Evolutionary conservation across 257 asterid species (phyloP), one percentile per base, ranked within the genome.

Genomic region (Mentha longifolia): DNA sequence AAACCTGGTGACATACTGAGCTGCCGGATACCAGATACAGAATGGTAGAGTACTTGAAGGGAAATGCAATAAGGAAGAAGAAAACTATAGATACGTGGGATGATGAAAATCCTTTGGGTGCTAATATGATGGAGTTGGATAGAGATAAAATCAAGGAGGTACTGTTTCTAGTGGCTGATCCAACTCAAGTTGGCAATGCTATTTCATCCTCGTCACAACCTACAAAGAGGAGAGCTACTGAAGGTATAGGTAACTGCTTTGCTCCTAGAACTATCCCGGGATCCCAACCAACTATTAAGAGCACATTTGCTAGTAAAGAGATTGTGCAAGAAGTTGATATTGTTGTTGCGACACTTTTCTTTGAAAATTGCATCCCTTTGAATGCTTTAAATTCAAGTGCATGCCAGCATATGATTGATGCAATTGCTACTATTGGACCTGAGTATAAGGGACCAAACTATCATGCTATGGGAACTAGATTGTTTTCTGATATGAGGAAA

Each of bases 341-440:
- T 41, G 28, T 5, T 14, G 20, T 59, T 6, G 65, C 65, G 6
- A 31, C 28, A 15, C 14, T 59, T 31, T 20, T 59, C 46, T 59
- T 14, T 15, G 39, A 59, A 30, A 17, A 59, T 16, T 59, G 65
- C 25, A 6, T 33, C 25, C 25, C 46, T 60, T 5, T 35, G 28
- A 33, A 60, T 60, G 65, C 39, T 33, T 60, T 60, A 6, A 60
- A 35, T 33, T 59, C 65, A 43, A 12, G 50, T 59, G n/a, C 45
- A 14, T 59, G n/a, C 3, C 50, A 43, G 3, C 10, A 4, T 1
- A 43, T 43, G 50, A 43, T 13, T 12, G 47, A 60, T 35, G 65
- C 11, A 6, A 35, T 60, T 60, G 47, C 0, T 33, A 3, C 28
- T 31, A 14, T 59, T 33, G 46, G 65, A 8, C 14, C 65, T 15